These are phyloP conservation scores for Neonectria sp. DNA, from an alignment of 2,329 filamentous ascomycete species.

Conservation along the genomic window DNA sequence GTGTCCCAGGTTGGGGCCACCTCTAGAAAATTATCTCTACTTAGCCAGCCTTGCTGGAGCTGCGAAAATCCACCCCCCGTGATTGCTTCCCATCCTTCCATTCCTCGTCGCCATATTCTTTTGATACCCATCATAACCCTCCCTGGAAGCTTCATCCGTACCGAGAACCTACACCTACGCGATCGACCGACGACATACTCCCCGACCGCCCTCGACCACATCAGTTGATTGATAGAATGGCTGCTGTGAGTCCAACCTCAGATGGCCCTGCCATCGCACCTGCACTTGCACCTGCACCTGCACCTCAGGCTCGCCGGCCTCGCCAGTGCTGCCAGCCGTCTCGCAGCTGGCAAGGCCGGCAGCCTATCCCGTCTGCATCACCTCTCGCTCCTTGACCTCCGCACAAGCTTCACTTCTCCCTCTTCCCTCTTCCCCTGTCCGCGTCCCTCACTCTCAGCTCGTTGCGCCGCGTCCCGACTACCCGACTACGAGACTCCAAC, in stretches of 20 bases:
- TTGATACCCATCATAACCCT: slow-evolving; percentile 52
- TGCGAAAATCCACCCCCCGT: slow-evolving; percentile 52
- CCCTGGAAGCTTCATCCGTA: slow-evolving; percentile 39
- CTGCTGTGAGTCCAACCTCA: slow-evolving; percentile 57
- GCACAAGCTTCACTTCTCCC: slow-evolving; percentile 7
- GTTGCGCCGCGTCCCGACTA: slow-evolving; percentile 19
- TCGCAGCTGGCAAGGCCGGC: slow-evolving; percentile 23
- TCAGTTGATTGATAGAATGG: slow-evolving; percentile 58
- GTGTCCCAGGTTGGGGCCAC: slow-evolving; percentile 47
- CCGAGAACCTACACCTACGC: slow-evolving; percentile 38
- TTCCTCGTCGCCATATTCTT: slow-evolving; percentile 48
- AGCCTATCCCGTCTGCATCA: slow-evolving; percentile 6
- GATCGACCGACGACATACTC: slow-evolving; percentile 38
- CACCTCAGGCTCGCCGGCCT: slow-evolving; percentile 18
- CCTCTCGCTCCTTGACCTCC: slow-evolving; percentile 3
- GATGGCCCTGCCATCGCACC: slow-evolving; percentile 28
- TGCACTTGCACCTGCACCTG: slow-evolving; percentile 12
- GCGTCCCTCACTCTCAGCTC: slow-evolving; percentile 1
- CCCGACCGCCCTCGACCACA: slow-evolving; percentile 46
- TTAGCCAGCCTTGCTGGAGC: slow-evolving; percentile 49
- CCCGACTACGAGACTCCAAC: slow-evolving; percentile 17
- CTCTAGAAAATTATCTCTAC: slow-evolving; percentile 55
- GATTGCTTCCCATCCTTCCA: slow-evolving; percentile 49
- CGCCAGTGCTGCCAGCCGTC: slow-evolving; percentile 24
- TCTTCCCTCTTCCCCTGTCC: slow-evolving; percentile 11